Conservation (phyloP, 2,329 filamentous ascomycete genomes). For the Diaporthe citrichinensis region DNA sequence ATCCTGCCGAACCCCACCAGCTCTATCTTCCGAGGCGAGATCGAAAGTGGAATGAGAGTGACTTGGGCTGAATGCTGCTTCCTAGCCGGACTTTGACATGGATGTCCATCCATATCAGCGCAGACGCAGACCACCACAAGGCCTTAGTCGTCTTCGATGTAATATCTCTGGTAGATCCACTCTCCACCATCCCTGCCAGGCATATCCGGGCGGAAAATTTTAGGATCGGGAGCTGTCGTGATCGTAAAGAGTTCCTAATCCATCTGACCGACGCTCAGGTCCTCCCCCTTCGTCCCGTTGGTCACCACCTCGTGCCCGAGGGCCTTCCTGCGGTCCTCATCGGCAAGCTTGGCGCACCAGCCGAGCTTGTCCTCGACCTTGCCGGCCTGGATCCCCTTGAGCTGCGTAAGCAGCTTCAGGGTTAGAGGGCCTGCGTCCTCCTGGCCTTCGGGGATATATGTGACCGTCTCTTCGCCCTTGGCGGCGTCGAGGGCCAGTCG, state of each 20-base stretch:
- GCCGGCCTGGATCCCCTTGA: constrained; percentile 90
- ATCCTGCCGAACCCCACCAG: background rate
- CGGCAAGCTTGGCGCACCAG: constrained; percentile 72
- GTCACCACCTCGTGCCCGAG: constrained; percentile 46
- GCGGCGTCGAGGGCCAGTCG: constrained; percentile 53
- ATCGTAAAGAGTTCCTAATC: constrained; percentile 46
- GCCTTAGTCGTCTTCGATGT: too few relatives aligned
- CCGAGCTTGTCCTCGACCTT: constrained; percentile 82
- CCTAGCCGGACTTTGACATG: too few relatives aligned
- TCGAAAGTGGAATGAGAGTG: too few relatives aligned
- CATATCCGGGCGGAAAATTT: background rate
- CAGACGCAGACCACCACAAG: background rate
- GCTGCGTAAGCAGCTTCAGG: constrained; percentile 77
- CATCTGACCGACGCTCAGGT: constrained; percentile 52
- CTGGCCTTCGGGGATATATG: constrained; percentile 67
- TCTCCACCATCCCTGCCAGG: background rate
- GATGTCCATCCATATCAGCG: background rate
- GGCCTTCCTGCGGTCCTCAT: constrained; percentile 60
- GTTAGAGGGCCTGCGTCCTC: constrained; percentile 82
- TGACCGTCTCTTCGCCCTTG: constrained; percentile 64
- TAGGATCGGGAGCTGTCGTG: background rate
- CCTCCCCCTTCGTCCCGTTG: constrained; percentile 46
- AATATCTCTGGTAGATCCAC: background rate
- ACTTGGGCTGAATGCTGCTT: background rate
- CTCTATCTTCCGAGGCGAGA: background rate